Evolutionary conservation across 345 rosid species (phyloP), one percentile per base, ranked within the genome.

Genomic region (Pugionium cornutum): DNA sequence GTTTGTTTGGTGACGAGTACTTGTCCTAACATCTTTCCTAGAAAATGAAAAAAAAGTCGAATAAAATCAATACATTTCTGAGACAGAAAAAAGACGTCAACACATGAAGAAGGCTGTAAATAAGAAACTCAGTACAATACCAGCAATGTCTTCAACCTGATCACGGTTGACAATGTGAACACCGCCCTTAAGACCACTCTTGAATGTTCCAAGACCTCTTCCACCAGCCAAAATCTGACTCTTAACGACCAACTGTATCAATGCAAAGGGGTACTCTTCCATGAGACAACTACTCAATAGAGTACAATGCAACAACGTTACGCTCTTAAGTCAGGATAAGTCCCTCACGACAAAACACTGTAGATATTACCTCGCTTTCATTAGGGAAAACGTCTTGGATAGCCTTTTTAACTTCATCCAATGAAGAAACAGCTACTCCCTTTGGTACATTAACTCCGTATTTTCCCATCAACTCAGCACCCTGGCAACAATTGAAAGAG

Each of bases 151-250:
- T 83, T 72, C 90, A 74, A 62, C 91, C 72, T 87, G 83, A 31
- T 86, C 95, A 59, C 78, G 75, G 64, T 78, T 84, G 60, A 95
- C 89, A 46, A 95, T 89, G 77, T 95, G 99, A 75, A 95, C 99
- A 53, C 99, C 97, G 62, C 99, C 94, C 75, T 89, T 79, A 67
- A 95, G 84, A 50, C 99, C 96, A 9, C 77, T 91, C 66, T 82
- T 87, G 72, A 95, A 95, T 10, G 89, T 89, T 53, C 97, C 99
- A 59, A 95, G 78, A 49, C 97, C 99, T 81, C 99, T 82, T 25
- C 99, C 99, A 67, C 97, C 99, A 47, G 99, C 99, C 84, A 95
- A 79, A 79, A 95, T 81, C 80, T 91, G 99, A 69, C 99, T 95
- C 80, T 95, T 95, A 72, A 91, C 96, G 37, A 89, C 99, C 77